A percentile compares a stretch with the other conserved stretches of the same genome.
These are phyloP conservation scores for Westerdykella ornata DNA, from an alignment of 2,329 filamentous ascomycete species.

Conservation along the genomic window DNA sequence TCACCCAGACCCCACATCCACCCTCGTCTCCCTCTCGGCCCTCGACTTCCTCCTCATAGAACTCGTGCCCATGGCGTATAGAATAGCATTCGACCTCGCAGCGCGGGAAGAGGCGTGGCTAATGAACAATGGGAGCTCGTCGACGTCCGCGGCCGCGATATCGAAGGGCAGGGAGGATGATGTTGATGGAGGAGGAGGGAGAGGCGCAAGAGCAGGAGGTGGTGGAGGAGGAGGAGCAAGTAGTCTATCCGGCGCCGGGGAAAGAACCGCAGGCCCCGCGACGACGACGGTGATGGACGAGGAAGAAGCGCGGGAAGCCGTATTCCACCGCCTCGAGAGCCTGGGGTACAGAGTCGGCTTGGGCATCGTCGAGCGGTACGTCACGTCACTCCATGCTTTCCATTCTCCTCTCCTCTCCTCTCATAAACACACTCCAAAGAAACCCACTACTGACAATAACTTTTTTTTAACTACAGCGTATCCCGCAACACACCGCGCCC, in stretches of 20 bases:
- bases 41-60: conserved; percentile 95
- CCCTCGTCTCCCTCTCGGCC: conserved; percentile 74
- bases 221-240: conserved; percentile 14
- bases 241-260: too few species aligned
- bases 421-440: neutral
- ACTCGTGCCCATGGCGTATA: conserved; percentile 87
- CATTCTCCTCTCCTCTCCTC: neutral
- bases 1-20: conserved; percentile 64
- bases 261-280: conserved; percentile 2
- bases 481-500: conserved; percentile 79
- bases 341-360: conserved; percentile 88
- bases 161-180: conserved; percentile 2
- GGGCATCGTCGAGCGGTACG: conserved; percentile 81
- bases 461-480: conserved; percentile 59
- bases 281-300: conserved; percentile 51
- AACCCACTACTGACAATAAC: conserved; percentile 2
- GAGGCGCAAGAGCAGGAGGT: conserved; percentile 12
- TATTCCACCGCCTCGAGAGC: conserved; percentile 75
- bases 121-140: conserved; percentile 8
- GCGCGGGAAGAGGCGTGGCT: conserved; percentile 42
- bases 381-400: too few species aligned
- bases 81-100: conserved; percentile 69
- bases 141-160: conserved; percentile 2
- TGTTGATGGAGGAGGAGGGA: conserved; percentile 1
- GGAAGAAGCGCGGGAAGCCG: conserved; percentile 76